phyloP scores from a whole-genome alignment of 305 asterid genomes.

The Fraxinus angustifolia region DNA sequence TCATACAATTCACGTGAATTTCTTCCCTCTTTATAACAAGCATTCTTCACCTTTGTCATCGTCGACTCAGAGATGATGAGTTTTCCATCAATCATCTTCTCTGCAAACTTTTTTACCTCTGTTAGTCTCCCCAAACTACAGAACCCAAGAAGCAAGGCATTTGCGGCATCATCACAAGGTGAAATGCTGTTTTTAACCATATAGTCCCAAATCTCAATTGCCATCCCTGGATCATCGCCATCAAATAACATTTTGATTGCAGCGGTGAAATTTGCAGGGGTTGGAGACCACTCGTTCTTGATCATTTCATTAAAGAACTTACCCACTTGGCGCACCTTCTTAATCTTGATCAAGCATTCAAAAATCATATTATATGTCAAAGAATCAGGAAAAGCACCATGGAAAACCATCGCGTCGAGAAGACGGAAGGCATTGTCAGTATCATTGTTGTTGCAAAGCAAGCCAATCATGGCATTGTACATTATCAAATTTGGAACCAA shows the following conservation, averaged over 20 bases:
- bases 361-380: conserved; percentile 61
- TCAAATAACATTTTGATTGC: conserved; percentile 57
- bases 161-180: conserved; percentile 65
- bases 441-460: conserved; percentile 45
- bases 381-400: conserved; percentile 68
- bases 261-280: conserved; percentile 45
- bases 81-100: conserved; percentile 57
- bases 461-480: conserved; percentile 56
- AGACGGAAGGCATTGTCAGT: conserved; percentile 51
- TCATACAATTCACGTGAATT: conserved; percentile 50
- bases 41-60: conserved; percentile 50
- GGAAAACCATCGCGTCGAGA: conserved; percentile 61
- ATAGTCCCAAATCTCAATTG: conserved; percentile 63
- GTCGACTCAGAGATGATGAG: conserved; percentile 54
- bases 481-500: conserved; percentile 45
- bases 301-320: conserved; percentile 63
- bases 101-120: conserved; percentile 57
- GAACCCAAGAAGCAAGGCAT: conserved; percentile 62
- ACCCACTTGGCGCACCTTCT: conserved; percentile 47
- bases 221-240: conserved; percentile 65
- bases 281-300: conserved; percentile 71
- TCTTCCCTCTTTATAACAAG: conserved; percentile 48
- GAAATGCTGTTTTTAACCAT: conserved; percentile 42
- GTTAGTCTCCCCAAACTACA: conserved; percentile 52
- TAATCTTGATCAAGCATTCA: conserved; percentile 55